phyloP scores from a whole-genome alignment of 768 basidiomycete species.

The Mycena haematopus region DNA sequence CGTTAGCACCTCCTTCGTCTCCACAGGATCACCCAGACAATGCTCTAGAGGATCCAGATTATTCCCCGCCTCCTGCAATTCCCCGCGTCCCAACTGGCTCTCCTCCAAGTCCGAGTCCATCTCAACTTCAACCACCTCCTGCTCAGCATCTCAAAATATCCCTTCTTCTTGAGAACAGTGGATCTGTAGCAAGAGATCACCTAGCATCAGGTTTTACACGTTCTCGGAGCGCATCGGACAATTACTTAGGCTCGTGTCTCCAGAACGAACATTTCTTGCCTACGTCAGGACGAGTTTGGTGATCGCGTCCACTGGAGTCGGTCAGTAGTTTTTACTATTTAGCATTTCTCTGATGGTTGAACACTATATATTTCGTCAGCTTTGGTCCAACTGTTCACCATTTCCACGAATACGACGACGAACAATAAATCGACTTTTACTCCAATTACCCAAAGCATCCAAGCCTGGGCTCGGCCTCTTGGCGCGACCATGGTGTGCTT shows the following conservation, averaged over 20 bases:
- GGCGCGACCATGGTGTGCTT: slow-evolving; percentile 46
- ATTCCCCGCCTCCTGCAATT: neutral
- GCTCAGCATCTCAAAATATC: slow-evolving; percentile 15
- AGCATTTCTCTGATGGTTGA: neutral
- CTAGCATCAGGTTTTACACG: slow-evolving; percentile 37
- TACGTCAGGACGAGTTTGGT: slow-evolving; percentile 44
- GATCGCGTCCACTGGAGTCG: slow-evolving; percentile 51
- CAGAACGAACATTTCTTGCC: slow-evolving; percentile 51
- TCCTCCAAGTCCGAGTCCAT: neutral
- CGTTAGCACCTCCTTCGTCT: slow-evolving; percentile 17
- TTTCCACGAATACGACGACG: slow-evolving; percentile 34
- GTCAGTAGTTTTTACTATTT: slow-evolving; percentile 38
- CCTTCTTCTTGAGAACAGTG: slow-evolving; percentile 48
- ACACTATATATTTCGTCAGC: slow-evolving; percentile 34
- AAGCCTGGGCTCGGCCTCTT: slow-evolving; percentile 42
- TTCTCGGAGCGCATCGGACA: neutral
- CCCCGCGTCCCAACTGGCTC: neutral
- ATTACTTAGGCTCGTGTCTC: neutral
- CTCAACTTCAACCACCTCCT: neutral
- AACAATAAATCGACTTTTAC: slow-evolving; percentile 12
- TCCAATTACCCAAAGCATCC: slow-evolving; percentile 25
- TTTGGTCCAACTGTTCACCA: slow-evolving; percentile 51
- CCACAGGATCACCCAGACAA: neutral
- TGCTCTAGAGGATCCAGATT: neutral
- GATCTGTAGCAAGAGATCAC: slow-evolving; percentile 54